Evolutionary conservation across 2,329 filamentous ascomycete species (phyloP), one percentile per base, ranked within the genome.

Genomic region (Grosmannia serpens): DNA sequence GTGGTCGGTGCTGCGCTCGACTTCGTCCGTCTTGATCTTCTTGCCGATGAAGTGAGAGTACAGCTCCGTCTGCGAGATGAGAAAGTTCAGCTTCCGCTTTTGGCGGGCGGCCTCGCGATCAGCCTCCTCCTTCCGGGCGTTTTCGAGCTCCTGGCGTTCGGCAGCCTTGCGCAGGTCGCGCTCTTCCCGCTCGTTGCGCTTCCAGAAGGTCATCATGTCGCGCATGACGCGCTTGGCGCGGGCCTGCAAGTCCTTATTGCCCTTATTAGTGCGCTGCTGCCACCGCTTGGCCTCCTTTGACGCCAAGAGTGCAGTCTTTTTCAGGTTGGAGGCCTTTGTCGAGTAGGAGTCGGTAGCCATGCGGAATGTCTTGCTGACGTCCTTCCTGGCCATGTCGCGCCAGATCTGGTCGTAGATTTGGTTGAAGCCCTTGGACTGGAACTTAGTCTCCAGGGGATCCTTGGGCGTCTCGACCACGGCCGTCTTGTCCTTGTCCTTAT

Each of bases 181-280:
- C 70, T 99, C 94, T 70, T 99, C 94, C 57, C 92, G 88, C 72
- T 99, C 94, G 70, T 99, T 99, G 59, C 92, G 87, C 75, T 97
- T 97, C 94, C 94, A 99, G 80, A 97, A 99, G 59, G 89, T 85
- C 82, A 96, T 94, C 94, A 99, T 99, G 74, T 99, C 94, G 70
- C 94, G 85, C 94, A 99, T 99, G 60, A 92, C 92, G 65, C 94
- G 88, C 79, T 99, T 99, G 60, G 94, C 94, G 53, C 94, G 85
- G 49, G 94, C 94, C 70, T 97, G 94, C 4, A 95, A 88, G 71
- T 99, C 94, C 72, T 99, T 99, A 71, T 89, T 94, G 69, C 91
- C 95, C 80, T 99, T 97, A 77, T 99, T 99, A 57, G 94, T 99
- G 49, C 91, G 88, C 61, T 95, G 83, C 72, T 99, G 95, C 94